Evolutionary conservation across 306 rosid genomes (phyloP).

Genomic region (Medicago lupulina): DNA sequence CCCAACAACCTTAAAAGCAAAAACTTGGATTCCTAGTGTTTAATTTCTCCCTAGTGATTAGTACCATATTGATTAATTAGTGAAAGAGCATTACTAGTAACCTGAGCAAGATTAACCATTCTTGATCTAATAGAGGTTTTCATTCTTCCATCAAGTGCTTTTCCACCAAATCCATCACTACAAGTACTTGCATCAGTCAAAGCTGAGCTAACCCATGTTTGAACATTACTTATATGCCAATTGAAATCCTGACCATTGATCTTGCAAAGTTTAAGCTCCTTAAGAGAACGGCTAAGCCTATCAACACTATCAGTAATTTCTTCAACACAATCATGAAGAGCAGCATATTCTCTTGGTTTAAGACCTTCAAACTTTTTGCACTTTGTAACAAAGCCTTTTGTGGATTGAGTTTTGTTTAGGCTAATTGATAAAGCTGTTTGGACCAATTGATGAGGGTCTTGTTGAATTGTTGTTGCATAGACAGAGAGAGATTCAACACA

Average conservation of each 20-base stretch:
- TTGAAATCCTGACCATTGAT: slow-evolving; percentile 41
- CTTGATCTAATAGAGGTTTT: slow-evolving; percentile 38
- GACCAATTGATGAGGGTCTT: slow-evolving; percentile 48
- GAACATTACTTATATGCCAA: slow-evolving; percentile 60
- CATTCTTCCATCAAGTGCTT: slow-evolving; percentile 35
- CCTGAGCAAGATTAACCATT: slow-evolving; percentile 52
- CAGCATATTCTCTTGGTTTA: slow-evolving; percentile 43
- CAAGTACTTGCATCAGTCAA: slow-evolving; percentile 53
- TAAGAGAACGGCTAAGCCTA: slow-evolving; percentile 38
- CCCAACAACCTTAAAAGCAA: not conserved
- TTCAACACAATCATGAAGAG: slow-evolving; percentile 45
- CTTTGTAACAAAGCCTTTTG: slow-evolving; percentile 38
- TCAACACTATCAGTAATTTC: slow-evolving; percentile 51
- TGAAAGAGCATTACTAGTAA: slow-evolving; percentile 54
- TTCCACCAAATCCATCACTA: slow-evolving; percentile 53
- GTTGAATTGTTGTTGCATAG: slow-evolving; percentile 48
- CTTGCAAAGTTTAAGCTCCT: slow-evolving; percentile 51
- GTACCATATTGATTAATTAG: slow-evolving; percentile 53
- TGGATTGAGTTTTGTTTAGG: slow-evolving; percentile 45
- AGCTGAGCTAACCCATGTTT: slow-evolving; percentile 55
- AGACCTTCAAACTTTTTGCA: slow-evolving; percentile 42
- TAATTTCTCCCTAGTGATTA: not conserved
- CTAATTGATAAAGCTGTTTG: slow-evolving; percentile 47
- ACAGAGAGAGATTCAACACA: slow-evolving; percentile 45
- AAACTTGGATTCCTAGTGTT: not conserved